phyloP scores from a whole-genome alignment of 768 basidiomycete species.

The Boletus speciosus region DNA sequence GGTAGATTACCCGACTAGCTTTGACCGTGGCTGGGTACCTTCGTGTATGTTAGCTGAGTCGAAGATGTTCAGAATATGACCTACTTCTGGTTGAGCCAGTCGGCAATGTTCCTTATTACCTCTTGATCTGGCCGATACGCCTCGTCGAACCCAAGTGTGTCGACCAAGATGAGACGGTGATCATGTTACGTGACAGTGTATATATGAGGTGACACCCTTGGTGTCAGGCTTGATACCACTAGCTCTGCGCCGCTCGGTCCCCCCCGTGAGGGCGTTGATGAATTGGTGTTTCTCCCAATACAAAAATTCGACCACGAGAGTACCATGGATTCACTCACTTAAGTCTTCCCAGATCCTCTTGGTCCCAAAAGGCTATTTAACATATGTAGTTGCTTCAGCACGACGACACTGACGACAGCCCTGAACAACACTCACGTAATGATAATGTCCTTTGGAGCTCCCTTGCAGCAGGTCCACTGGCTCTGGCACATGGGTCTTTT shows the following conservation, averaged over 20 bases:
- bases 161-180: constrained; percentile 11
- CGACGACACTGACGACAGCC: background rate
- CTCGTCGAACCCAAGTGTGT: constrained; percentile 21
- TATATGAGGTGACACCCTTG: constrained; percentile 1
- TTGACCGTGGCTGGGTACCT: constrained; percentile 9
- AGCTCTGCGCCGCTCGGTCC: background rate
- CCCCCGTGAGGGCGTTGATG: constrained; percentile 11
- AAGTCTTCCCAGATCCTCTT: constrained; percentile 22
- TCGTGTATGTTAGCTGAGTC: background rate
- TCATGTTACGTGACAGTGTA: background rate
- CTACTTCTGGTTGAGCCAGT: constrained; percentile 16
- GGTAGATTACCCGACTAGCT: no score
- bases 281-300: background rate
- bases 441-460: constrained; percentile 4
- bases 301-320: background rate
- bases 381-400: background rate
- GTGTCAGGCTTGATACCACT: constrained; percentile 8
- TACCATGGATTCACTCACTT: constrained; percentile 5
- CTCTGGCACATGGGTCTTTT: background rate
- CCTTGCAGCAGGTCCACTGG: background rate
- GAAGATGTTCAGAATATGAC: background rate
- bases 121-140: constrained; percentile 6
- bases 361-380: constrained; percentile 17
- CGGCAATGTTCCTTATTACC: constrained; percentile 5
- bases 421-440: constrained; percentile 3